Base-by-base conservation (phyloP, 257 asterid species). In the Prunella vulgaris region DNA sequence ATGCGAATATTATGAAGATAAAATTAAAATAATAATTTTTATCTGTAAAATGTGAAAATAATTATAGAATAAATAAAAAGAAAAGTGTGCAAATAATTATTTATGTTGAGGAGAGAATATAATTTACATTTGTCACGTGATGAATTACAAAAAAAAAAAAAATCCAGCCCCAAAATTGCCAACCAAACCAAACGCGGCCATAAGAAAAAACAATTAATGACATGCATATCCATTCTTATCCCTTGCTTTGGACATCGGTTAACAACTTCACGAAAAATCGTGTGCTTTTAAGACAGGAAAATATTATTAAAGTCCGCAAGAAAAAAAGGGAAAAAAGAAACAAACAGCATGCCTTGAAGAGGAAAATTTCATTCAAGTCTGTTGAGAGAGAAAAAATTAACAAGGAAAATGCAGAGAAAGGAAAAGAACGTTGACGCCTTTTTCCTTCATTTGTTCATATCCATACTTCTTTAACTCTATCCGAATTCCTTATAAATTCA, bases 201-300 rank as follows among this genome's bases (percentile, higher is more conserved):
- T 10, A 3, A 6, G 7, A 66, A 30, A 28, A 15, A n/a, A 51
- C 0, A 18, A n/a, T n/a, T n/a, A 10, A 17, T 13, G 18, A 22
- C 49, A 49, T 13, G 2, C 14, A 44, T 10, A 44, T 74, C 37
- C 77, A 46, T 74, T 27, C 77, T 59, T 74, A 67, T 74, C 79
- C 79, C 57, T 68, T 66, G 73, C 68, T 24, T 71, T 14, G 56
- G 61, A 63, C 77, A 76, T 73, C 70, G 28, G 70, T 58, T 76
- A 65, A 66, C 64, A 56, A 66, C 59, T 59, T 64, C 40, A 22
- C 66, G 27, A 10, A 60, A 58, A 54, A 20, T 35, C 70, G 13
- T 10, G 8, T 61, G 33, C 60, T 46, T n/a, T 66, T 51, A 18
- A 20, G 63, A 60, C 63, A 60, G 13, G 6, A 18, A 65, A 20